A percentile compares a stretch with the other conserved stretches of the same genome.
These are phyloP conservation scores for Yarrowia sp. DNA, from an alignment of 805 yeast species.

Conservation along the genomic window DNA sequence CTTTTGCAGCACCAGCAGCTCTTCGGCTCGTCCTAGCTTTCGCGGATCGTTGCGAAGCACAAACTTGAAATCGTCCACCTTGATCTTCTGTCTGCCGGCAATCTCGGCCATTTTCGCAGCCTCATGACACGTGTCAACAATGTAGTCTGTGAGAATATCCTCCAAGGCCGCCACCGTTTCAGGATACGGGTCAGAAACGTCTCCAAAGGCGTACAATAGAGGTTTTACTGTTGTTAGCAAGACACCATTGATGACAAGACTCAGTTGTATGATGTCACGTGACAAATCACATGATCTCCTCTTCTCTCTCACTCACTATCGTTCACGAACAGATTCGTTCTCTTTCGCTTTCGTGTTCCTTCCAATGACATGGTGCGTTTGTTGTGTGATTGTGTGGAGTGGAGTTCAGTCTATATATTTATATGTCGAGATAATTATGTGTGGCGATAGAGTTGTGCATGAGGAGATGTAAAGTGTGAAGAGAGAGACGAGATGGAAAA, in stretches of 20 bases:
- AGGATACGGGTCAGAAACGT: slow-evolving; percentile 67
- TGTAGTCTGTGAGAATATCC: slow-evolving; percentile 68
- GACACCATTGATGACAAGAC: no score
- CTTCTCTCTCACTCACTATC: slow-evolving; percentile 48
- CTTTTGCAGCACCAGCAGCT: slow-evolving; percentile 64
- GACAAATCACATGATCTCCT: no score
- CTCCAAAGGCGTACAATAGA: slow-evolving; percentile 75
- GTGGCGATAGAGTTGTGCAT: slow-evolving; percentile 35
- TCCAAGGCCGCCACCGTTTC: slow-evolving; percentile 72
- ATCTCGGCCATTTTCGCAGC: slow-evolving; percentile 60
- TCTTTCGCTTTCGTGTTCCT: slow-evolving; percentile 48
- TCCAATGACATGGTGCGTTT: slow-evolving; percentile 32
- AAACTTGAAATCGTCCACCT: slow-evolving; percentile 75
- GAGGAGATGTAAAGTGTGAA: not conserved
- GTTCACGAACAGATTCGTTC: slow-evolving; percentile 56
- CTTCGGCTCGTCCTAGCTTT: slow-evolving; percentile 73
- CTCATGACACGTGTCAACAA: slow-evolving; percentile 66
- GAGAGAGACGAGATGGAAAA: not conserved
- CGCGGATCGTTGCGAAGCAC: slow-evolving; percentile 70
- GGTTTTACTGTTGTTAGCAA: slow-evolving; percentile 54
- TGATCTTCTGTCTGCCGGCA: slow-evolving; percentile 65
- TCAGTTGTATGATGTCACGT: no score
- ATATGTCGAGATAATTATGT: not conserved
- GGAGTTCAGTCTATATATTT: not conserved
- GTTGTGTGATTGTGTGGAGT: not conserved